Percentiles rank a stretch among this genome's conserved stretches.
These are phyloP conservation scores for Encephalitozoon intestinalis DNA, from an alignment of 371 early-diverging fungal genomes.

Conservation along the genomic window DNA sequence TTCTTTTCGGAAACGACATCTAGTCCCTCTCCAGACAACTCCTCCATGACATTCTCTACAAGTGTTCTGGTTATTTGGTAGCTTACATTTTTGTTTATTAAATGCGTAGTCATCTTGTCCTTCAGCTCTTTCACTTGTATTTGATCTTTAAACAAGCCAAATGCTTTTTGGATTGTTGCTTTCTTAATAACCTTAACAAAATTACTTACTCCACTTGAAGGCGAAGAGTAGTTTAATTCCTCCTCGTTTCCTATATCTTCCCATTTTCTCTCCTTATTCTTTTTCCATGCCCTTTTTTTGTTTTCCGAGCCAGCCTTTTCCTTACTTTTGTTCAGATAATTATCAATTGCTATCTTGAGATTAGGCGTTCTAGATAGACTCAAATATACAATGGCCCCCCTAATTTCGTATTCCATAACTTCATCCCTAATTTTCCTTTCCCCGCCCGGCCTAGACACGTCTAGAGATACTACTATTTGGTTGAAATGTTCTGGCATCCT, in stretches of 20 bases:
- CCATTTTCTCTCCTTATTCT: constrained; percentile 10
- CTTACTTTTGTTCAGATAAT: constrained; percentile 2
- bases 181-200: constrained; percentile 1
- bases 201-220: neutral
- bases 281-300: neutral
- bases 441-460: neutral
- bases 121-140: constrained; percentile 42
- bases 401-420: constrained; percentile 40
- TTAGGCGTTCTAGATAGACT: neutral
- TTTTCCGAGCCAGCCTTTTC: neutral
- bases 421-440: constrained; percentile 29
- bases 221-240: constrained; percentile 13
- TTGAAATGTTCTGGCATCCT: constrained; percentile 24
- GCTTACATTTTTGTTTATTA: constrained; percentile 58
- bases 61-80: constrained; percentile 37
- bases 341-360: neutral
- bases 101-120: constrained; percentile 46
- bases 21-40: constrained; percentile 32
- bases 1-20: constrained; percentile 20
- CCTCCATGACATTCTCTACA: constrained; percentile 38
- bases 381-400: constrained; percentile 41
- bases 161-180: constrained; percentile 16
- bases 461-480: constrained; percentile 25
- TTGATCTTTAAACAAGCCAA: constrained; percentile 43
- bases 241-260: constrained; percentile 24